These are phyloP conservation scores for Phytophthora sansomeana DNA, from an alignment of 352 stramenopile genomes.

Conservation along the genomic window DNA sequence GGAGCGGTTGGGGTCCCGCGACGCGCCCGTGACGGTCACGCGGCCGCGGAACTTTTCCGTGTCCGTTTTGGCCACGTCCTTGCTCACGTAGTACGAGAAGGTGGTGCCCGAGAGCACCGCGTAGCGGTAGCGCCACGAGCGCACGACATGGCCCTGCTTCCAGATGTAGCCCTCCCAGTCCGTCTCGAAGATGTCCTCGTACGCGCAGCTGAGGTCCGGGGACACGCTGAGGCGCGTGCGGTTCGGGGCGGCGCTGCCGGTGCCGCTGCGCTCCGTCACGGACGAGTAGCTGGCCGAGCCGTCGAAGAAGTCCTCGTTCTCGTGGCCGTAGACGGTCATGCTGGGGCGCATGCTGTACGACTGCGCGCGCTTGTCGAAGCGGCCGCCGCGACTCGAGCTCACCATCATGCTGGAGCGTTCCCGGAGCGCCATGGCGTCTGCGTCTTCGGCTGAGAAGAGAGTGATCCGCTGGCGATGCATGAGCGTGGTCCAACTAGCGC, in stretches of 20 bases:
- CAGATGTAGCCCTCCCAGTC: slow-evolving; percentile 91
- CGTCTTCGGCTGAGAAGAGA: slow-evolving; percentile 76
- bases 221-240: slow-evolving; percentile 69
- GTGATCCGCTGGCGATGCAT: slow-evolving; percentile 75
- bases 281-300: slow-evolving; percentile 63
- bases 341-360: slow-evolving; percentile 70
- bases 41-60: slow-evolving; percentile 87
- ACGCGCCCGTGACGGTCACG: slow-evolving; percentile 81
- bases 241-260: slow-evolving; percentile 36
- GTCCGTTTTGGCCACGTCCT: slow-evolving; percentile 79
- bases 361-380: slow-evolving; percentile 46
- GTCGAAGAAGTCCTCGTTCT: slow-evolving; percentile 61
- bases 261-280: slow-evolving; percentile 54
- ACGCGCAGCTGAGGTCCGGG: slow-evolving; percentile 70
- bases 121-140: slow-evolving; percentile 87
- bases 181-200: slow-evolving; percentile 88
- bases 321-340: slow-evolving; percentile 70
- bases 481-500: background rate
- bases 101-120: slow-evolving; percentile 80
- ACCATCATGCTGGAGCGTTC: slow-evolving; percentile 54
- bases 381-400: slow-evolving; percentile 37
- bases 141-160: slow-evolving; percentile 89
- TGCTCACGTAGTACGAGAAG: slow-evolving; percentile 87
- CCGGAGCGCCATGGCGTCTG: slow-evolving; percentile 72
- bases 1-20: slow-evolving; percentile 63